Percentiles rank a stretch among this genome's conserved stretches.
phyloP scores from a whole-genome alignment of 768 basidiomycete genomes.

The Coprinellus micaceus region DNA sequence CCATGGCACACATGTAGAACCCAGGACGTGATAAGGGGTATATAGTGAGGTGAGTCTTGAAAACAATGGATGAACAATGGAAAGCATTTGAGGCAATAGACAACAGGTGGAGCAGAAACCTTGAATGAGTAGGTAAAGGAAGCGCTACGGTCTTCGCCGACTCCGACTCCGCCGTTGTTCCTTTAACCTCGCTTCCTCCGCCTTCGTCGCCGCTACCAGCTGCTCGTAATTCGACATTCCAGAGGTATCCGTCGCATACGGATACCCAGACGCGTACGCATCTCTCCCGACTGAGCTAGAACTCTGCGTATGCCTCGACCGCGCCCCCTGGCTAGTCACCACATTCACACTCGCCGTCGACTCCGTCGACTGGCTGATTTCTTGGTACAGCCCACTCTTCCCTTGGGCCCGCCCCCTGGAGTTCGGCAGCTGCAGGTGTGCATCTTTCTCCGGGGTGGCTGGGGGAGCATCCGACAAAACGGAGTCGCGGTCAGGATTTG shows the following conservation, averaged over 20 bases:
- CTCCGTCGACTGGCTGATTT: not conserved
- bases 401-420: not conserved
- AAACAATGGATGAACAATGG: not conserved
- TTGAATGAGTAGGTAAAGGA: not conserved
- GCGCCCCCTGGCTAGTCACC: not conserved
- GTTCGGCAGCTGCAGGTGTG: no score
- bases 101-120: not conserved
- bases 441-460: not conserved
- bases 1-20: no score
- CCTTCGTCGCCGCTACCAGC: not conserved
- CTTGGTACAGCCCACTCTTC: no score
- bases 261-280: not conserved
- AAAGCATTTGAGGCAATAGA: not conserved
- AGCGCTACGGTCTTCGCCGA: not conserved
- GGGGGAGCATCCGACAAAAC: not conserved
- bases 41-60: not conserved
- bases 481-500: not conserved
- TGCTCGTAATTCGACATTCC: not conserved
- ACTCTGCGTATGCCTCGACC: not conserved
- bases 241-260: not conserved
- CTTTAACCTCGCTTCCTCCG: constrained; percentile 2
- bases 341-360: not conserved
- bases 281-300: not conserved
- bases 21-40: no score
- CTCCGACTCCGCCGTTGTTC: not conserved